Base-by-base conservation (phyloP, 164 flowering plant species). In the Cinnamomum micranthum region DNA sequence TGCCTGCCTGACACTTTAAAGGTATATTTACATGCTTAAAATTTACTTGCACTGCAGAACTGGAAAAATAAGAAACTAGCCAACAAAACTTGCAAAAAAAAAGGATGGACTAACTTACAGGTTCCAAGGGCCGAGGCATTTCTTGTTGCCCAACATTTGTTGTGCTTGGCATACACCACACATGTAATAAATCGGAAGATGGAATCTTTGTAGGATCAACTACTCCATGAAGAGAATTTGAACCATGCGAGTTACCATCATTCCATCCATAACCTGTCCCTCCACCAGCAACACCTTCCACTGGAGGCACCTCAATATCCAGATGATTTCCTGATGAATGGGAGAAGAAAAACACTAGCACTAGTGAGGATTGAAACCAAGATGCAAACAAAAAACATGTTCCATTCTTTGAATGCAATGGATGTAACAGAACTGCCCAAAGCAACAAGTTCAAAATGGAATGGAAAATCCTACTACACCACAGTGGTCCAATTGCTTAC, bases 261-360 rank as follows among this genome's bases (percentile, higher is more conserved):
- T 77, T 86, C 98, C 96, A 95, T 77, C 99, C 99, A 86, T 95
- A 95, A 19, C 92, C 91, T 6, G 99, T 95, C 60, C 99, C 99
- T 63, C 99, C 99, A 67, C 99, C 99, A 71, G 91, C 88, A 77
- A 95, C 93, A 71, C 99, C 99, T 83, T 95, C 99, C 76, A 93
- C 89, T 14, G 97, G 98, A 50, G 93, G 98, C 76, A 88, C 88
- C 28, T 0, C 63, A 6, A 14, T 17, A 25, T 69, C 74, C 74
- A 75, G 83, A 67, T 74, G 27, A 74, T 75, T 72, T 25, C 75
- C 78, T 65, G 75, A 71, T 79, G 81, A 52, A 47, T 51, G 19
- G 13, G 10, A 23, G 27, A 71, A 80, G 22, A 71, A 59, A 59
- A 74, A 41, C 12, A 25, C 33, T 55, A 25, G 6, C 52, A 59